Base-by-base conservation (phyloP, 768 basidiomycete species). In the Podaxis sp. region DNA sequence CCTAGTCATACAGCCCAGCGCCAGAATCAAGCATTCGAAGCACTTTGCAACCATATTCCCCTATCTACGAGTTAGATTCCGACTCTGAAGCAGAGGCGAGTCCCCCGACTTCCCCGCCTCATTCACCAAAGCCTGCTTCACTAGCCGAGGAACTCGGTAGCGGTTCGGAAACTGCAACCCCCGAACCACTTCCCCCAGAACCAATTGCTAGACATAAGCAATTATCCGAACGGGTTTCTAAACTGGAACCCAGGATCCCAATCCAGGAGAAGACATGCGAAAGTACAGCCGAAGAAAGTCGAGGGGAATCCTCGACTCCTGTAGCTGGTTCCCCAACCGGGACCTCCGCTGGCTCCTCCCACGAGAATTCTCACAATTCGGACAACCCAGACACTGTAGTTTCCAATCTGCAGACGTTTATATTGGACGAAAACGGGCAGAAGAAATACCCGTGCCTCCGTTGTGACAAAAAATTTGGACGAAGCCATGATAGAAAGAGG, bases 11-110 rank as follows among this genome's bases (percentile, higher is more conserved):
- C 38, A 60, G 59, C 30, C 59, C 59, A 11, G 59, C 59, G 12
- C 59, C 59, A 4, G 59, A 60, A 44, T 60, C 59, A 2, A 51
- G 59, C 36, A 60, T 60, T 26, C 36, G 59, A 28, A 60, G 59
- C 26, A 60, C 59, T 30, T 20, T 60, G 6, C 59, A 60, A 40
- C 59, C 59, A 6, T 30, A 36, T 22, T 60, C 59, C 6, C 51
- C 24, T 8, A 17, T 60, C 59, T 53, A 60, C 37, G 49, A 60
- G n/a, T 40, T 28, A 3, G 22, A 17, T 7, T 36, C 36, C 13
- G 36, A 59, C 30, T 59, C 58, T 15, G 58, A 59, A 24, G 58
- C 37, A 20, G 58, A 59, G 20, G 22, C 15, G 17, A 22, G 41
- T 41, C 30, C 37, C 8, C 40, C 59, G 24, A 51, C 36, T 41